Conservation (phyloP, 2,329 filamentous ascomycete species). For the Penicillium sp. region DNA sequence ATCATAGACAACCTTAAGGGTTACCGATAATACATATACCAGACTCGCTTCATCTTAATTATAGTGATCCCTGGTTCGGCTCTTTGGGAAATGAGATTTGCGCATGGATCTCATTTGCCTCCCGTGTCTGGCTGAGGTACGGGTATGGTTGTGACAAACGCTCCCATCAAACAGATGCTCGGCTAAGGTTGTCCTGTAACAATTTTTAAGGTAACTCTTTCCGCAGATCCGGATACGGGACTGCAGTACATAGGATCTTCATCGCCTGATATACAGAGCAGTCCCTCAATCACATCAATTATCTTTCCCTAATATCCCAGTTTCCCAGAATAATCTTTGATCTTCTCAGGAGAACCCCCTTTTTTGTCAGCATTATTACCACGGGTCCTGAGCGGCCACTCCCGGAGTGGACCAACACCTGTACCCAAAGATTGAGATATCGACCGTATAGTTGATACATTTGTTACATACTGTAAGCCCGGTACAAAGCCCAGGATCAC, state of each 20-base stretch:
- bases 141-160: neutral
- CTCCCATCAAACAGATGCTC: neutral
- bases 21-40: too few species aligned
- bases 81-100: constrained; percentile 12
- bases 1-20: too few species aligned
- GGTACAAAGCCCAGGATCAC: neutral
- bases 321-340: neutral
- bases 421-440: neutral
- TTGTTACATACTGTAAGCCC: neutral
- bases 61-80: neutral
- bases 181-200: neutral
- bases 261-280: neutral
- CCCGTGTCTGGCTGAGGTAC: constrained; percentile 1
- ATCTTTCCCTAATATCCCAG: neutral
- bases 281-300: neutral
- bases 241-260: neutral
- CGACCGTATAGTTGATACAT: neutral
- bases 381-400: constrained; percentile 13
- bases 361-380: constrained; percentile 5
- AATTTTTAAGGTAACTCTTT: too few species aligned
- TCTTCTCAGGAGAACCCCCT: neutral
- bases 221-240: too few species aligned
- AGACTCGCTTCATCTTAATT: neutral
- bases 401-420: constrained; percentile 10
- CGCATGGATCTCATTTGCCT: constrained; percentile 14